Conservation (phyloP, 2,329 filamentous ascomycete genomes). For the Aspergillus costaricaensis region DNA sequence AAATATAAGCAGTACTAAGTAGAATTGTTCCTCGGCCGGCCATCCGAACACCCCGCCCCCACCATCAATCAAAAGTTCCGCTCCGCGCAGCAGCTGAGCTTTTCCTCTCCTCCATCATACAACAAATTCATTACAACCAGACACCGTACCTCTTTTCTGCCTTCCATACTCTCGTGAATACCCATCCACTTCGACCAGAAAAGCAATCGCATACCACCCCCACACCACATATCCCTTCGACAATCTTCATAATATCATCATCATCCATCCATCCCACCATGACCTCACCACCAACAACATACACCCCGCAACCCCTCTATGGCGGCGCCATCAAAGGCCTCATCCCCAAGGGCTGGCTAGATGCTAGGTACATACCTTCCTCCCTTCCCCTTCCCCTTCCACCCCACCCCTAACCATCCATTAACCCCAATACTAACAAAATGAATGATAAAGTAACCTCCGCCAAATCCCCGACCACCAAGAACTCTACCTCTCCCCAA, state of each 20-base stretch:
- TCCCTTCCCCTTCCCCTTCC: not conserved
- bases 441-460: conserved; percentile 26
- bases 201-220: not conserved
- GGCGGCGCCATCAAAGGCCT: conserved; percentile 38
- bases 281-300: conserved; percentile 18
- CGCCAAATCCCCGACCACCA: conserved; percentile 63
- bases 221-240: not conserved
- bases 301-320: conserved; percentile 35
- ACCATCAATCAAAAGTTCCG: not conserved
- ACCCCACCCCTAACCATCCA: too few species aligned
- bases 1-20: too few species aligned
- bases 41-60: not conserved
- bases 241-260: not conserved
- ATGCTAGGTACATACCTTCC: conserved; percentile 33
- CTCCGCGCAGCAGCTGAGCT: not conserved
- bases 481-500: conserved; percentile 84
- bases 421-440: not conserved
- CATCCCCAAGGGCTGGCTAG: conserved; percentile 39
- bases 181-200: too few species aligned
- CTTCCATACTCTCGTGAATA: too few species aligned
- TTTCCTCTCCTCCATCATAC: not conserved
- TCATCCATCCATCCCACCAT: not conserved
- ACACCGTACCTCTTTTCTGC: too few species aligned
- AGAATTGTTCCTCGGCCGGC: not conserved
- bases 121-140: too few species aligned